Evolutionary conservation across 2,329 filamentous ascomycete genomes (phyloP).

Genomic region (Aspergillus cejpii): DNA sequence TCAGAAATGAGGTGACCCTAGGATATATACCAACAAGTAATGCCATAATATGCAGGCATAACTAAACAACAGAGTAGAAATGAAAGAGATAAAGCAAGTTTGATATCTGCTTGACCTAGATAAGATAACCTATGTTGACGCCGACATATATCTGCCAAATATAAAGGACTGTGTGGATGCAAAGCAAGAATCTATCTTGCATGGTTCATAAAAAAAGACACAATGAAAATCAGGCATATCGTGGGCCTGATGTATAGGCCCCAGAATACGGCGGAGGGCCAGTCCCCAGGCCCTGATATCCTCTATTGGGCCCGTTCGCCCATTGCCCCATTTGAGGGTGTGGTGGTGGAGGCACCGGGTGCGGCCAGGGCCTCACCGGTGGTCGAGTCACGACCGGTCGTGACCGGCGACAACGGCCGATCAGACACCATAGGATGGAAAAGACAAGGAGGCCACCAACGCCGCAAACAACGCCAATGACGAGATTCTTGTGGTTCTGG

Average conservation of each 20-base stretch:
- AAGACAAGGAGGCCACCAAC: constrained; percentile 68
- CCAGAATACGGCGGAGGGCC: constrained; percentile 19
- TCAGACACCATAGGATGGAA: constrained; percentile 60
- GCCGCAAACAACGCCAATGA: constrained; percentile 69
- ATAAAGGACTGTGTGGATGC: neutral
- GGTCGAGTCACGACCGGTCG: constrained; percentile 19
- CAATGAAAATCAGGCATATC: constrained; percentile 21
- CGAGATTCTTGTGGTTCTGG: constrained; percentile 65
- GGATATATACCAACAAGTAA: too few relatives aligned
- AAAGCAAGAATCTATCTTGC: neutral
- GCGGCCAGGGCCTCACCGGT: constrained; percentile 4
- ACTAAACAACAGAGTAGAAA: too few relatives aligned
- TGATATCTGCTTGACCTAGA: neutral
- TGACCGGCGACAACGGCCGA: constrained; percentile 49
- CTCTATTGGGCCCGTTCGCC: constrained; percentile 16
- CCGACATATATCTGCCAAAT: neutral
- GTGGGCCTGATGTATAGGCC: constrained; percentile 8
- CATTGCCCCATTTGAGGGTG: constrained; percentile 18
- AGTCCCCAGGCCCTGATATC: constrained; percentile 21
- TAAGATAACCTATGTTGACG: neutral
- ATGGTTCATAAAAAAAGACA: constrained; percentile 2
- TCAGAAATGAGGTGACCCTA: too few relatives aligned
- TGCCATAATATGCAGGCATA: neutral
- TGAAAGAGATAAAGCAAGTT: too few relatives aligned
- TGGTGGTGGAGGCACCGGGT: constrained; percentile 13